Evolutionary conservation across 768 basidiomycete genomes (phyloP), one percentile per base, ranked within the genome.

Genomic region (Pleurotus ostreatus): DNA sequence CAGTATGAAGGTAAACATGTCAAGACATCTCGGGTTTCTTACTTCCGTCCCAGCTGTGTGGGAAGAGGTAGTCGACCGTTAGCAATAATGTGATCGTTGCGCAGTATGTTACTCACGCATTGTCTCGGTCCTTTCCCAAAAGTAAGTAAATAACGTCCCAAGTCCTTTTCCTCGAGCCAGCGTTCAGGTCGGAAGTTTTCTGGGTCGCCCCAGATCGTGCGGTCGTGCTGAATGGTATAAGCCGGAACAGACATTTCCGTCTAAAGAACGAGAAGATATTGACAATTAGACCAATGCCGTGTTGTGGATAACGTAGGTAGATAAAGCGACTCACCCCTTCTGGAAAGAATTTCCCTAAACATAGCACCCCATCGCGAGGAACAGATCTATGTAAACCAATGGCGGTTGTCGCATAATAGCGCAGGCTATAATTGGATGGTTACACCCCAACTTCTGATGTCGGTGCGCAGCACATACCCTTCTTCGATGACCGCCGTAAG

Each of bases 381-480:
- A 70, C 72, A 16, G 63, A 45, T 20, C 74, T 62, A 18, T 68
- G 71, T 1, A 74, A 62, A 3, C 72, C 74, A 23, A 74, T 70
- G 2, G 71, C 71, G 16, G 67, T 69, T 20, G 71, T 72, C 7
- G 70, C 70, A 56, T 70, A 67, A 22, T 69, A 59, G 0, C 74
- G 64, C 23, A 75, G 63, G 0, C 69, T 68, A 37, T 12, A 23
- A 37, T 46, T 23, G 20, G 18, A n/a, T 53, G 54, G 30, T 47
- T 22, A 34, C 22, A 23, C 44, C 20, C 34, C 30, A 40, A 40
- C 18, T 43, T 52, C 34, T n/a, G 22, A 26, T 15, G 23, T 25
- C 6, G 11, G 30, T 54, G 18, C 13, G 8, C 30, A 34, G 22
- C 30, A 54, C 48, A 45, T 48, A 66, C 65, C 67, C 68, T 58